These are phyloP conservation scores for Leccinum solheimii DNA, from an alignment of 1,284 basidiomycete species.

Conservation along the genomic window DNA sequence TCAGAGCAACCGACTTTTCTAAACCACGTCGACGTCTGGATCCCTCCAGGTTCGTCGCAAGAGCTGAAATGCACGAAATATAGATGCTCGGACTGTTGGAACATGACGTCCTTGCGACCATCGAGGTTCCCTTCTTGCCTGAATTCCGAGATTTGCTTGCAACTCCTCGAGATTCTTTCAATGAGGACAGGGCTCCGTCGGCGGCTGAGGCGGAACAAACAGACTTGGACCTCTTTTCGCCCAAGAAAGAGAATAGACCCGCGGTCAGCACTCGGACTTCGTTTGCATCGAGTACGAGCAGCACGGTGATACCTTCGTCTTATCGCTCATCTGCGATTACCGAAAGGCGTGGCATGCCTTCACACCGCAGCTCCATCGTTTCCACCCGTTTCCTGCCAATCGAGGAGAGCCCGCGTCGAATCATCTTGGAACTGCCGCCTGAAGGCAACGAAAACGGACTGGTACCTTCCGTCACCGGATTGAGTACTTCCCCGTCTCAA, in stretches of 20 bases:
- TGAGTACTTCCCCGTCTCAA: slow-evolving; percentile 66
- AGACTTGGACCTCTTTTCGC: slow-evolving; percentile 65
- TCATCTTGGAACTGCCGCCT: slow-evolving; percentile 49
- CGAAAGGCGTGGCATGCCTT: slow-evolving; percentile 39
- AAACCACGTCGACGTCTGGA: slow-evolving; percentile 1
- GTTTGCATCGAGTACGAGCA: slow-evolving; percentile 38
- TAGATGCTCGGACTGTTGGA: slow-evolving; percentile 91
- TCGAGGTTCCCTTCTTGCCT: slow-evolving; percentile 76
- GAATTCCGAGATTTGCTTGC: slow-evolving; percentile 38
- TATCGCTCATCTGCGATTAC: slow-evolving; percentile 34
- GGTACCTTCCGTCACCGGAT: slow-evolving; percentile 37
- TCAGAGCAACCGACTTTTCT: not conserved
- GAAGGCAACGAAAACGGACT: slow-evolving; percentile 41
- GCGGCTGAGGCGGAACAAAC: slow-evolving; percentile 67
- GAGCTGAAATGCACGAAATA: slow-evolving; percentile 93
- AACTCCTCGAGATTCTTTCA: slow-evolving; percentile 32
- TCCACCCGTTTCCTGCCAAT: slow-evolving; percentile 56
- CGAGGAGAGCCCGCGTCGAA: slow-evolving; percentile 63
- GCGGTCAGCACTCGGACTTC: slow-evolving; percentile 40
- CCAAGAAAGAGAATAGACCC: slow-evolving; percentile 42
- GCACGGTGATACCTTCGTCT: slow-evolving; percentile 36
- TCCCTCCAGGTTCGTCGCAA: slow-evolving; percentile 72
- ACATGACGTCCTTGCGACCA: slow-evolving; percentile 84
- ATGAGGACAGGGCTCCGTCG: slow-evolving; percentile 37
- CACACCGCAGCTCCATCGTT: slow-evolving; percentile 47